A percentile compares a stretch with the other conserved stretches of the same genome.
Conservation (phyloP, 2,329 filamentous ascomycete species). For the Colletotrichum sansevieriae region DNA sequence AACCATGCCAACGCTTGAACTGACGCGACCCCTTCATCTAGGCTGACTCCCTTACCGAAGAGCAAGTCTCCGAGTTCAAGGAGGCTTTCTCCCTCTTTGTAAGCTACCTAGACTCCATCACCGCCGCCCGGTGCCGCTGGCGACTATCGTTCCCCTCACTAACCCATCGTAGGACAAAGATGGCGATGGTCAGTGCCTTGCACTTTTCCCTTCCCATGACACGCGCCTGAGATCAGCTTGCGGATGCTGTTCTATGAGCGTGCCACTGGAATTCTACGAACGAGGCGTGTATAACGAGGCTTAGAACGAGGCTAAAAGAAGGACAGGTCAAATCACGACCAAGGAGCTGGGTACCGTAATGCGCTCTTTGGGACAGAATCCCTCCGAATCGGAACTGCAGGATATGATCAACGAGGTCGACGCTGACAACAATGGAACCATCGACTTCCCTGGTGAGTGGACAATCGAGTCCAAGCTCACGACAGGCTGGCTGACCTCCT, state of each 20-base stretch:
- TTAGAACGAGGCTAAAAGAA: slow-evolving; percentile 46
- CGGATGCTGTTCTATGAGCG: slow-evolving; percentile 11
- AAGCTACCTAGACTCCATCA: slow-evolving; percentile 61
- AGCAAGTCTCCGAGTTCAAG: slow-evolving; percentile 99
- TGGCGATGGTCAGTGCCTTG: slow-evolving; percentile 81
- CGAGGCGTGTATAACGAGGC: slow-evolving; percentile 35
- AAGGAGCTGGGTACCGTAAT: slow-evolving; percentile 92
- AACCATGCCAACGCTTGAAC: slow-evolving; percentile 22
- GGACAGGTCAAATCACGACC: slow-evolving; percentile 86
- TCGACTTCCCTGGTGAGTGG: slow-evolving; percentile 85
- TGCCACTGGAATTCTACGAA: neutral
- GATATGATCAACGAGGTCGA: slow-evolving; percentile 97
- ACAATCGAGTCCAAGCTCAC: no score
- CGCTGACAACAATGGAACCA: slow-evolving; percentile 92
- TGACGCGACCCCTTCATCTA: slow-evolving; percentile 54
- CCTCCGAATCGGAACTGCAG: slow-evolving; percentile 89
- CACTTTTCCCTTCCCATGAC: slow-evolving; percentile 22
- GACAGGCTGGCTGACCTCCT: slow-evolving; percentile 46
- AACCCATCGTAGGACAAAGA: slow-evolving; percentile 80
- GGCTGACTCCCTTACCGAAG: slow-evolving; percentile 99
- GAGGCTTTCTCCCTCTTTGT: slow-evolving; percentile 99
- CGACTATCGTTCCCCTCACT: slow-evolving; percentile 39
- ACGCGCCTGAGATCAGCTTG: slow-evolving; percentile 17
- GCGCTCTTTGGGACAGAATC: slow-evolving; percentile 91
- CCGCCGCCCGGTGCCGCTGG: slow-evolving; percentile 6